phyloP scores from a whole-genome alignment of 768 basidiomycete species.

The Tylopilus sp. region DNA sequence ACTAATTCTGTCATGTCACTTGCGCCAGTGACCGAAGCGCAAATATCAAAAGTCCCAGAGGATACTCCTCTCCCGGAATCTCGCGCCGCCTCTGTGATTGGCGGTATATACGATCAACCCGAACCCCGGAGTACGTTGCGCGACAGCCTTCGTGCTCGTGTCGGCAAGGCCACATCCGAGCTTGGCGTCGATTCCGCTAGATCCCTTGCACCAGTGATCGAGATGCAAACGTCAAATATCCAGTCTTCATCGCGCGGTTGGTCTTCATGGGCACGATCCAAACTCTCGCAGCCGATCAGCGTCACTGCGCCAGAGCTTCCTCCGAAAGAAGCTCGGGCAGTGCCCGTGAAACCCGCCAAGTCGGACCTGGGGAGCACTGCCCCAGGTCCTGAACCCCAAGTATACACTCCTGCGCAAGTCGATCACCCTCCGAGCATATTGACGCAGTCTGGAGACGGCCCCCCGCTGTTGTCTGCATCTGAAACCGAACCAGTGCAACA shows the following conservation, averaged over 20 bases:
- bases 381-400: conserved; percentile 8
- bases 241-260: conserved; percentile 7
- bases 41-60: conserved; percentile 11
- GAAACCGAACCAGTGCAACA: background rate
- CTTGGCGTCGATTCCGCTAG: conserved; percentile 16
- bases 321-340: conserved; percentile 2
- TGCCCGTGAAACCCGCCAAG: conserved; percentile 1
- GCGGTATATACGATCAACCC: conserved; percentile 23
- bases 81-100: conserved; percentile 31
- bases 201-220: conserved; percentile 1
- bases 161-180: conserved; percentile 22
- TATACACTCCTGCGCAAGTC: conserved; percentile 24
- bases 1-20: no score
- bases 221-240: conserved; percentile 1
- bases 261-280: conserved; percentile 3
- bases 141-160: conserved; percentile 9
- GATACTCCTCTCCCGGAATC: conserved; percentile 26
- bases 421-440: conserved; percentile 18
- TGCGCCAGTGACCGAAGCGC: no score
- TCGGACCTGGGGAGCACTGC: conserved; percentile 1
- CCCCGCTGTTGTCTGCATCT: conserved; percentile 4
- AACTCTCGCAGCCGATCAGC: background rate
- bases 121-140: conserved; percentile 13
- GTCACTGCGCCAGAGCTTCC: background rate
- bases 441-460: conserved; percentile 6